A percentile compares a stretch with the other conserved stretches of the same genome.
Conservation (phyloP, 163 green algal genomes). For the Prototheca cutis region DNA sequence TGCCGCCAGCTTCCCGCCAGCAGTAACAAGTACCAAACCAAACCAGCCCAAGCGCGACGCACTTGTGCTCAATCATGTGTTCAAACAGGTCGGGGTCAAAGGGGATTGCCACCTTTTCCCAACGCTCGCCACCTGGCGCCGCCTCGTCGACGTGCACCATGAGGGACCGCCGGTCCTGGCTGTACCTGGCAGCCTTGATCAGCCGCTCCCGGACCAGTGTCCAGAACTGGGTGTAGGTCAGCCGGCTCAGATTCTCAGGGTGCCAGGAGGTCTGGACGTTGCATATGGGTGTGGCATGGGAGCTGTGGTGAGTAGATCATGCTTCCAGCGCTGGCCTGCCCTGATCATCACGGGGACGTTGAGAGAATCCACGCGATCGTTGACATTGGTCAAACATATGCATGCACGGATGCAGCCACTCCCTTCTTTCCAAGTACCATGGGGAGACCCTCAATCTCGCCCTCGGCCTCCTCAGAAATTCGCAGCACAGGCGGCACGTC, state of each 20-base stretch:
- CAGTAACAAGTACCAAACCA: too few species aligned
- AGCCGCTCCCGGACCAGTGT: constrained; percentile 35
- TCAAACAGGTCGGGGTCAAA: constrained; percentile 73
- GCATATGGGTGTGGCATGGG: too few species aligned
- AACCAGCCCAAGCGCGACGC: too few species aligned
- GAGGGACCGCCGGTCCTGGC: constrained; percentile 34
- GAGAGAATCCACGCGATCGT: too few species aligned
- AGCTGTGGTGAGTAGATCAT: too few species aligned
- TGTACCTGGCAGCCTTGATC: constrained; percentile 34
- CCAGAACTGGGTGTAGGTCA: constrained; percentile 58
- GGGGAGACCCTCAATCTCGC: too few species aligned
- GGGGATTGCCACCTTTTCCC: constrained; percentile 59
- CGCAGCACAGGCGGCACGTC: too few species aligned
- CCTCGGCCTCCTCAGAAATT: too few species aligned
- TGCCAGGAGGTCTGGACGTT: neutral
- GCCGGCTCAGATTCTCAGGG: constrained; percentile 6
- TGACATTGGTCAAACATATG: neutral
- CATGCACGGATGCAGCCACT: neutral
- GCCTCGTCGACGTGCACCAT: constrained; percentile 43
- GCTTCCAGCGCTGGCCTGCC: too few species aligned
- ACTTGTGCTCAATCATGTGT: constrained; percentile 60
- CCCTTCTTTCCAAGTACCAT: too few species aligned
- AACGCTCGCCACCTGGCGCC: constrained; percentile 58
- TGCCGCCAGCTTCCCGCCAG: too few species aligned
- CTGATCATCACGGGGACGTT: too few species aligned